Percentiles rank a stretch among this genome's conserved stretches.
phyloP scores from a whole-genome alignment of 2,329 filamentous ascomycete genomes.

The Didymella pinodella region DNA sequence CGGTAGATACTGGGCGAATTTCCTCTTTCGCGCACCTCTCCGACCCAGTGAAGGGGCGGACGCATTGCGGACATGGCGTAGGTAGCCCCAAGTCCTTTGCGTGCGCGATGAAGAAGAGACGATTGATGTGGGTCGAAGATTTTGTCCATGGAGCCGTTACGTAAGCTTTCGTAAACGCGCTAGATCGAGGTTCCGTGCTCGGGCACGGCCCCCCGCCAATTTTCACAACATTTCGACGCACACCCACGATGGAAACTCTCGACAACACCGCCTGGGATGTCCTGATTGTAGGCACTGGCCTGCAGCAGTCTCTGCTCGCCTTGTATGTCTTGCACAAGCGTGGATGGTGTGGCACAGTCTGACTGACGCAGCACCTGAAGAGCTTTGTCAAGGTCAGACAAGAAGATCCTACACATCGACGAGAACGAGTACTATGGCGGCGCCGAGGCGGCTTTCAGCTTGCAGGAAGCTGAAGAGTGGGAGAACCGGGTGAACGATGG shows the following conservation, averaged over 20 bases:
- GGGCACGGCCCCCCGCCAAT: conserved; percentile 9
- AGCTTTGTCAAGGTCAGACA: conserved; percentile 88
- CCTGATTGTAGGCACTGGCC: conserved; percentile 61
- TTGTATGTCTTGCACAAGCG: conserved; percentile 53
- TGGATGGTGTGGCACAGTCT: conserved; percentile 59
- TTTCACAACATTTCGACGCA: conserved; percentile 26
- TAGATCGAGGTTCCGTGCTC: conserved; percentile 20
- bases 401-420: conserved; percentile 91
- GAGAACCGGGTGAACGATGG: conserved; percentile 56
- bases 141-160: conserved; percentile 30
- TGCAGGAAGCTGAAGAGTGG: conserved; percentile 84
- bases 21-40: conserved; percentile 54
- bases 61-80: conserved; percentile 47
- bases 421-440: conserved; percentile 88
- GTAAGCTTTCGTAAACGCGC: conserved; percentile 37
- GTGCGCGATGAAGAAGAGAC: conserved; percentile 43
- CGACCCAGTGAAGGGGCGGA: conserved; percentile 56
- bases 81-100: conserved; percentile 45
- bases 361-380: conserved; percentile 78
- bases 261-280: conserved; percentile 61
- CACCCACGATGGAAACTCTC: conserved; percentile 57
- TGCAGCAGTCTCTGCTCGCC: conserved; percentile 62
- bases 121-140: conserved; percentile 23
- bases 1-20: conserved; percentile 61
- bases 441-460: conserved; percentile 81